Conservation (phyloP, 768 basidiomycete species). For the Auriscalpium vulgare region DNA sequence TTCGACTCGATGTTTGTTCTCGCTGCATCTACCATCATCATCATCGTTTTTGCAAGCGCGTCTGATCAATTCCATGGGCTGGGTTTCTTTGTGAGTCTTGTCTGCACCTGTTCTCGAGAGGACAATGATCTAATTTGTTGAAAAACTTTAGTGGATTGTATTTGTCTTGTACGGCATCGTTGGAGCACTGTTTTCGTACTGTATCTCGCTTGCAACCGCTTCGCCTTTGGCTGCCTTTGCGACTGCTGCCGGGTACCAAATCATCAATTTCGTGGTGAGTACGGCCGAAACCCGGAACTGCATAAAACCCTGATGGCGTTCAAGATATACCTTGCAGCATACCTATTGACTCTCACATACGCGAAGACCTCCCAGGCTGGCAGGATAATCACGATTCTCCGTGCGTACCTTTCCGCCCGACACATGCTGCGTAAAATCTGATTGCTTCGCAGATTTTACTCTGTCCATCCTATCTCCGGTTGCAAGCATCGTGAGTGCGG, state of each 20-base stretch:
- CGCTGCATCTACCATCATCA: constrained; percentile 54
- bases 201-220: constrained; percentile 47
- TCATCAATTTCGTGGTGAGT: constrained; percentile 64
- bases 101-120: background rate
- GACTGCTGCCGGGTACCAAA: constrained; percentile 61
- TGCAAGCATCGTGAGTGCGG: constrained; percentile 49
- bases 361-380: constrained; percentile 50
- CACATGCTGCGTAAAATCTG: background rate
- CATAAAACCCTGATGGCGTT: constrained; percentile 1
- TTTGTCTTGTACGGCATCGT: constrained; percentile 64
- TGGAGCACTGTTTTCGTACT: constrained; percentile 63
- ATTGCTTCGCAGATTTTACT: constrained; percentile 42
- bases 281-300: background rate
- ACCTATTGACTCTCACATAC: constrained; percentile 68
- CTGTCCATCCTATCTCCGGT: constrained; percentile 63
- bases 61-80: constrained; percentile 62
- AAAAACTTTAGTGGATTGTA: constrained; percentile 50
- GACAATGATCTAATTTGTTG: background rate
- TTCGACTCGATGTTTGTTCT: constrained; percentile 60
- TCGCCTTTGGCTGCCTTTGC: constrained; percentile 73
- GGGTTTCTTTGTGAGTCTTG: constrained; percentile 49
- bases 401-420: constrained; percentile 21
- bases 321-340: constrained; percentile 57
- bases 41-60: constrained; percentile 48
- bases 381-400: constrained; percentile 51